phyloP scores from a whole-genome alignment of 192 early-diverging fungal genomes.

The Podila epigama region DNA sequence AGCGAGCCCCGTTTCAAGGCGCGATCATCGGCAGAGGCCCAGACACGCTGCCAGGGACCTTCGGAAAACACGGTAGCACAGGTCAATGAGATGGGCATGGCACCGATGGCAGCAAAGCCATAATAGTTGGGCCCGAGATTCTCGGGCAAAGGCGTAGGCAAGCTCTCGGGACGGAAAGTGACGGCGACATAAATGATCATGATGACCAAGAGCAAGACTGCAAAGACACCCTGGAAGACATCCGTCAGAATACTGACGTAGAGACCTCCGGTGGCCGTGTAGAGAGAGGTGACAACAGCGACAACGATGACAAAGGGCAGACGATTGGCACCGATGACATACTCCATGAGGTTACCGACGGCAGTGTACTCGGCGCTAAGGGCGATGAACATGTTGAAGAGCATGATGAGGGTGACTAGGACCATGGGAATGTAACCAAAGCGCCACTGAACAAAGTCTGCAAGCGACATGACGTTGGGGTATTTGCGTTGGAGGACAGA shows the following conservation, averaged over 20 bases:
- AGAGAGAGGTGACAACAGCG: slow-evolving; percentile 68
- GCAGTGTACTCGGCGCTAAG: slow-evolving; percentile 70
- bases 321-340: slow-evolving; percentile 61
- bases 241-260: slow-evolving; percentile 70
- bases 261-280: slow-evolving; percentile 70
- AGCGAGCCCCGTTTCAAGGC: slow-evolving; percentile 61
- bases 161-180: slow-evolving; percentile 55
- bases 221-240: slow-evolving; percentile 61
- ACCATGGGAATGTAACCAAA: slow-evolving; percentile 64
- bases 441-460: slow-evolving; percentile 65
- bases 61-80: slow-evolving; percentile 73
- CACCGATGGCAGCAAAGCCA: slow-evolving; percentile 67
- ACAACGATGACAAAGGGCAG: slow-evolving; percentile 63
- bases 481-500: slow-evolving; percentile 59
- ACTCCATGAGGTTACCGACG: slow-evolving; percentile 60
- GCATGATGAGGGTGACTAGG: slow-evolving; percentile 58
- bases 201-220: slow-evolving; percentile 59
- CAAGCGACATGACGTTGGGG: slow-evolving; percentile 67
- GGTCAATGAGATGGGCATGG: slow-evolving; percentile 65
- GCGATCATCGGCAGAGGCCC: slow-evolving; percentile 65
- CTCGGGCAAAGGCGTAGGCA: slow-evolving; percentile 51
- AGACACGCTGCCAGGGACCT: slow-evolving; percentile 76
- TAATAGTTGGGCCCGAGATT: slow-evolving; percentile 65
- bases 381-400: slow-evolving; percentile 65
- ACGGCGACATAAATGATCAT: slow-evolving; percentile 59